phyloP scores from a whole-genome alignment of 2,329 filamentous ascomycete species.

The Lizonia empirigonia region DNA sequence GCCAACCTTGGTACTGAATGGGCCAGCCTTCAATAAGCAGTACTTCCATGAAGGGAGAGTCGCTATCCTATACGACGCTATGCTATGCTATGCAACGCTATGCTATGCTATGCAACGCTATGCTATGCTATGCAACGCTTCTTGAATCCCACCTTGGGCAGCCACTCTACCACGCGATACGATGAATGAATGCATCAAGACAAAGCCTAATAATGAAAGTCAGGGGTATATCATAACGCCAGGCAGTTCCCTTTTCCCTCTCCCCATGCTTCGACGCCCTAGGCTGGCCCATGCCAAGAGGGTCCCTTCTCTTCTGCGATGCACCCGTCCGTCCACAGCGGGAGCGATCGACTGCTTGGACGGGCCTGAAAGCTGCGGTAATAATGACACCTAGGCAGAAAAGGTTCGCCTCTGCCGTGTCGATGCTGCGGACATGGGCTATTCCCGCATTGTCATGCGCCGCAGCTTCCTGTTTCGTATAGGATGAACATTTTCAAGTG shows the following conservation, averaged over 20 bases:
- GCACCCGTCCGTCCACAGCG: too few species aligned
- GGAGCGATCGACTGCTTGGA: too few species aligned
- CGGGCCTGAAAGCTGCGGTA: too few species aligned
- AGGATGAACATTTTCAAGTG: background rate
- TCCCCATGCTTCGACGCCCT: background rate
- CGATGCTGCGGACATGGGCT: background rate
- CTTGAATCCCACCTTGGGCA: background rate
- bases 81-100: background rate
- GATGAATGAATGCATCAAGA: background rate
- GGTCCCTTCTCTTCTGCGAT: too few species aligned
- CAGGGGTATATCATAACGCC: slow-evolving; percentile 8
- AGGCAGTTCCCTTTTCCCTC: background rate
- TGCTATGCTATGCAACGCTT: background rate
- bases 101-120: background rate
- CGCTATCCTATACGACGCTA: background rate
- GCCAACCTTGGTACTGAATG: too few species aligned
- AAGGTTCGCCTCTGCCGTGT: background rate
- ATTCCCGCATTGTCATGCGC: background rate
- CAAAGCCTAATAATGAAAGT: background rate
- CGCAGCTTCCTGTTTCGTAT: background rate
- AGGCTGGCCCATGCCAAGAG: too few species aligned
- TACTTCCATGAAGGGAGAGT: too few species aligned
- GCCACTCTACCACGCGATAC: too few species aligned
- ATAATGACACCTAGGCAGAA: too few species aligned
- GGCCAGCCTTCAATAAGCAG: too few species aligned